Evolutionary conservation across 2,329 filamentous ascomycete species (phyloP), one percentile per base, ranked within the genome.

Genomic region (Diaporthe citrichinensis): DNA sequence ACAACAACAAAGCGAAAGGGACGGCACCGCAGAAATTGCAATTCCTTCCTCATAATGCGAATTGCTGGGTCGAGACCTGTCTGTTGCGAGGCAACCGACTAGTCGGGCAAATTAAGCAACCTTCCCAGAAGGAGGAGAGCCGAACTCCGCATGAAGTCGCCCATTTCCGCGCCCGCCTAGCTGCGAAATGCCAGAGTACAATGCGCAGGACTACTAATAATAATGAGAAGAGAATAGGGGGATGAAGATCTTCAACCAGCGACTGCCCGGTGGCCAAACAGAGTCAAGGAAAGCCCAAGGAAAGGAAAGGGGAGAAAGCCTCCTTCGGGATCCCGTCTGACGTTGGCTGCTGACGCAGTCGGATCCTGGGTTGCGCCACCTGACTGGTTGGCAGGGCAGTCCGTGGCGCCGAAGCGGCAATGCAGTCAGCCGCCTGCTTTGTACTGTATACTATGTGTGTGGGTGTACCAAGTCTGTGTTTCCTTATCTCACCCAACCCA

Each of bases 291-390:
- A 23, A n/a, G 20, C 2, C 15, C 41, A 34, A n/a, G 25, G n/a
- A 6, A 17, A 41, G 41, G 31, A 39, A 39, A 4, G 36, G 36
- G 36, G 10, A 9, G 1, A 31, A 39, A 14, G 17, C 62, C 44
- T 51, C 62, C n/a, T 46, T 34, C 31, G 41, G 62, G 9, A 36
- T 67, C 20, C 31, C 44, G 62, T 67, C 62, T 67, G 62, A 51
- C 62, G 62, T 67, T 67, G 62, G 61, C 61, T 49, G 61, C 61
- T 34, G 61, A 34, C 61, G 61, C 61, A 49, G 61, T 67, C 61
- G 51, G 41, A 67, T 67, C 62, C 62, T 41, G 23, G 44, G 10
- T 36, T 15, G 4, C 62, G 62, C 62, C 41, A 67, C 62, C 41
- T 67, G 10, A 49, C 61, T 67, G 61, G 44, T 17, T 34, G 44